Evolutionary conservation across 176 grass and related monocot species (phyloP).

Genomic region (Aegilops speltoides): DNA sequence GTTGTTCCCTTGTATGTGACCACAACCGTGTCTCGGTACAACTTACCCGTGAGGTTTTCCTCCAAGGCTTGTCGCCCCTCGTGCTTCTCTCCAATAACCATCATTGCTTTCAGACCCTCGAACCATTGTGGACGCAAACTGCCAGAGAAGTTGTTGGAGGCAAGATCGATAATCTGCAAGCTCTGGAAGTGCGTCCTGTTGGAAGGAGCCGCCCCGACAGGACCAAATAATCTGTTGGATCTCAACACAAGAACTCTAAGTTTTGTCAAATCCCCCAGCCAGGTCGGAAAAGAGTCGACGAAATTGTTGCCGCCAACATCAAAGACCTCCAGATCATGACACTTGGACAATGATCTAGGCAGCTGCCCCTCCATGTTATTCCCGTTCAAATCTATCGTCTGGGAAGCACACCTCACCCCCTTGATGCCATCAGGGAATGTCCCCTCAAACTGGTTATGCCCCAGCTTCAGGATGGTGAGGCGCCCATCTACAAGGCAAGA

Average conservation of each 20-base stretch:
- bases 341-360: slow-evolving; percentile 22
- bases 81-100: not conserved
- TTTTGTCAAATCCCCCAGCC: slow-evolving; percentile 20
- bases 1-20: slow-evolving; percentile 4
- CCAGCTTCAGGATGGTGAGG: slow-evolving; percentile 31
- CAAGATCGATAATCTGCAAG: slow-evolving; percentile 40
- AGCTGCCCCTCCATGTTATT: slow-evolving; percentile 20
- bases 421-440: slow-evolving; percentile 15
- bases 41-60: slow-evolving; percentile 37
- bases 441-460: slow-evolving; percentile 25
- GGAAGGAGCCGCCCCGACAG: not conserved
- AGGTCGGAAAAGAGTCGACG: slow-evolving; percentile 24
- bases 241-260: slow-evolving; percentile 31
- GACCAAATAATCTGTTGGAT: slow-evolving; percentile 35
- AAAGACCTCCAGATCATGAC: slow-evolving; percentile 22
- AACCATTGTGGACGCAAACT: slow-evolving; percentile 24
- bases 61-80: slow-evolving; percentile 33
- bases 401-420: not conserved
- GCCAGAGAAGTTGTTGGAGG: slow-evolving; percentile 46
- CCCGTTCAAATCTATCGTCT: slow-evolving; percentile 35
- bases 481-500: slow-evolving; percentile 26
- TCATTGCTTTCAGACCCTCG: slow-evolving; percentile 15
- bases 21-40: slow-evolving; percentile 34
- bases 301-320: slow-evolving; percentile 34
- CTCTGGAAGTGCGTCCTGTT: not conserved